Percentiles rank a stretch among this genome's conserved stretches.
phyloP scores from a whole-genome alignment of 106 monocot genomes.

The Narthecium ossifragum region DNA sequence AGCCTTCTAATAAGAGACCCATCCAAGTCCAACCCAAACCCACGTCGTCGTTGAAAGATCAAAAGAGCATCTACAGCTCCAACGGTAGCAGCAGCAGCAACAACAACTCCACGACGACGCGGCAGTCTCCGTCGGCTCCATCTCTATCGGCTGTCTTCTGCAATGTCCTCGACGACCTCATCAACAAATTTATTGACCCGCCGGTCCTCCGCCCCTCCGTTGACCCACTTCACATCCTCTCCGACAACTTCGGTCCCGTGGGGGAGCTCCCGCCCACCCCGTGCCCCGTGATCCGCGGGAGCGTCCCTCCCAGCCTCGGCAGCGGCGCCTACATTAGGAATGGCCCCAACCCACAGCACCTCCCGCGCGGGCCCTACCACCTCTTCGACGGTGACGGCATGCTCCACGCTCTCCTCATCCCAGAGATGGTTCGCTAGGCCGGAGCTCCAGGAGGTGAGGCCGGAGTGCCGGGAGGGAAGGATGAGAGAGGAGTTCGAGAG shows the following conservation, averaged over 20 bases:
- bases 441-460: no score
- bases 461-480: no score
- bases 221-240: background rate
- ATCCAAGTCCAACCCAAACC: background rate
- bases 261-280: slow-evolving; percentile 8
- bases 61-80: no score
- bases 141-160: background rate
- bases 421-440: background rate
- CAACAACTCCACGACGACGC: background rate
- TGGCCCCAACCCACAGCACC: slow-evolving; percentile 12
- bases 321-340: slow-evolving; percentile 11
- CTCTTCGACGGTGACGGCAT: slow-evolving; percentile 18
- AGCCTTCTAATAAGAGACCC: no score
- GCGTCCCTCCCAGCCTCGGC: slow-evolving; percentile 1
- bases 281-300: slow-evolving; percentile 1
- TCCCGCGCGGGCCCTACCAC: slow-evolving; percentile 9
- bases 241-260: slow-evolving; percentile 16
- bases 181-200: slow-evolving; percentile 14
- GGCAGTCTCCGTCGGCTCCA: background rate
- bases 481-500: no score
- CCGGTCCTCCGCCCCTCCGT: slow-evolving; percentile 8
- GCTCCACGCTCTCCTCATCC: slow-evolving; percentile 9
- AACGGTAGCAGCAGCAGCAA: background rate
- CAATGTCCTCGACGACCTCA: slow-evolving; percentile 4
- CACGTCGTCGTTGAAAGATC: no score